Conservation (phyloP, 2,329 filamentous ascomycete species). For the Mollisia scopiformis region DNA sequence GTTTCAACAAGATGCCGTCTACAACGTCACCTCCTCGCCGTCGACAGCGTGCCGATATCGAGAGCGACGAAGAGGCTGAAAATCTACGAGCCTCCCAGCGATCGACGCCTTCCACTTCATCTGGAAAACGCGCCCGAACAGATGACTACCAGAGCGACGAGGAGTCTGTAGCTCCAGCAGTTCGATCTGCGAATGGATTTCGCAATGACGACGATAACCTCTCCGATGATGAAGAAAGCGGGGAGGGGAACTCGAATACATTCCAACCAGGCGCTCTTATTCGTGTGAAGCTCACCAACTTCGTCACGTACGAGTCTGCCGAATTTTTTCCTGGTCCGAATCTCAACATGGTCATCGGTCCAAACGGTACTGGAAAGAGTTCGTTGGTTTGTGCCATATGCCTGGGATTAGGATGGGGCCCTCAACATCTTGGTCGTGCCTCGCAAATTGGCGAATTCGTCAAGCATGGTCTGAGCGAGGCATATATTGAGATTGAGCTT, state of each 20-base stretch:
- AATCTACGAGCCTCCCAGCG: conserved; percentile 20
- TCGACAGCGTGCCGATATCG: conserved; percentile 26
- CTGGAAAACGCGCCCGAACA: conserved; percentile 31
- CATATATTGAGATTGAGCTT: conserved; percentile 89
- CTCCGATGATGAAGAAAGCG: conserved; percentile 6
- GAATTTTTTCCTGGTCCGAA: conserved; percentile 91
- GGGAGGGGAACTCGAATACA: conserved; percentile 1
- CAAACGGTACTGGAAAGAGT: conserved; percentile 98
- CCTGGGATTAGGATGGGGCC: conserved; percentile 82
- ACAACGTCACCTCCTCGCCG: conserved; percentile 11
- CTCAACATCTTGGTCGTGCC: conserved; percentile 82
- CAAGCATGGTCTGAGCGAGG: conserved; percentile 80
- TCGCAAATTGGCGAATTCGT: conserved; percentile 88
- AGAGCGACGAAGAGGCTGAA: conserved; percentile 32
- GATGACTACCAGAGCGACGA: conserved; percentile 21
- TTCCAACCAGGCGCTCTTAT: conserved; percentile 72
- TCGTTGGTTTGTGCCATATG: conserved; percentile 97
- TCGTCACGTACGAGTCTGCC: conserved; percentile 91
- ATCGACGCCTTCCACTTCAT: conserved; percentile 20
- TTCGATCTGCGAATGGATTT: neutral
- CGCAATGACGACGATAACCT: neutral
- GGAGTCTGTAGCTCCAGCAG: conserved; percentile 12
- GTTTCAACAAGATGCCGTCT: neutral
- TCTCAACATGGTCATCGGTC: conserved; percentile 97
- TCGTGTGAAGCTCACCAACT: conserved; percentile 82